Evolutionary conservation across 2,329 filamentous ascomycete genomes (phyloP).

Genomic region (Graphilbum ipis-grandicollis): DNA sequence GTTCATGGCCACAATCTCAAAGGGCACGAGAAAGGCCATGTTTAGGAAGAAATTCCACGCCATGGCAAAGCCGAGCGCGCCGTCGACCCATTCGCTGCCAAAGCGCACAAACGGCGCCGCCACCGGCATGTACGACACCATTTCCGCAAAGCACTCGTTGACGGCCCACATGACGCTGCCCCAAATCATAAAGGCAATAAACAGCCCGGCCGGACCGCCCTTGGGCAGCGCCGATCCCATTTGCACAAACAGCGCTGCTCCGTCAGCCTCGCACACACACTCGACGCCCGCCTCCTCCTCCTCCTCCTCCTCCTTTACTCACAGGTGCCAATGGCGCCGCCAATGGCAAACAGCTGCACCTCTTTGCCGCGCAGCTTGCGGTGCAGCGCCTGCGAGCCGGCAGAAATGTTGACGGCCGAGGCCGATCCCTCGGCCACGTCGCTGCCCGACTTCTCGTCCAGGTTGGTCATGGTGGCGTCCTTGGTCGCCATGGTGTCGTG

Average conservation of each 20-base stretch:
- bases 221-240: constrained; percentile 40
- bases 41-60: constrained; percentile 34
- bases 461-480: not conserved
- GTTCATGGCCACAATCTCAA: constrained; percentile 39
- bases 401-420: not conserved
- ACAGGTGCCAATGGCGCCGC: constrained; percentile 43
- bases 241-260: constrained; percentile 33
- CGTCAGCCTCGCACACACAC: too few relatives aligned
- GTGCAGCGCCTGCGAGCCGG: constrained; percentile 6
- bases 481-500: not conserved
- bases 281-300: too few relatives aligned
- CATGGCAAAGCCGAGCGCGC: constrained; percentile 26
- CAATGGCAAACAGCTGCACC: constrained; percentile 27
- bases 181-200: constrained; percentile 44
- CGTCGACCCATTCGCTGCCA: constrained; percentile 22
- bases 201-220: constrained; percentile 40
- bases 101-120: constrained; percentile 67
- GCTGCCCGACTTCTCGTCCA: not conserved
- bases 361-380: constrained; percentile 6
- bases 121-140: constrained; percentile 62
- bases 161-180: constrained; percentile 36
- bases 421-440: constrained; percentile 2
- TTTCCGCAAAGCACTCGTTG: constrained; percentile 44
- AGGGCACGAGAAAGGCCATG: constrained; percentile 26
- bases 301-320: too few relatives aligned